Base-by-base conservation (phyloP, 176 grass and related monocot genomes). In the Luzula sylvatica region DNA sequence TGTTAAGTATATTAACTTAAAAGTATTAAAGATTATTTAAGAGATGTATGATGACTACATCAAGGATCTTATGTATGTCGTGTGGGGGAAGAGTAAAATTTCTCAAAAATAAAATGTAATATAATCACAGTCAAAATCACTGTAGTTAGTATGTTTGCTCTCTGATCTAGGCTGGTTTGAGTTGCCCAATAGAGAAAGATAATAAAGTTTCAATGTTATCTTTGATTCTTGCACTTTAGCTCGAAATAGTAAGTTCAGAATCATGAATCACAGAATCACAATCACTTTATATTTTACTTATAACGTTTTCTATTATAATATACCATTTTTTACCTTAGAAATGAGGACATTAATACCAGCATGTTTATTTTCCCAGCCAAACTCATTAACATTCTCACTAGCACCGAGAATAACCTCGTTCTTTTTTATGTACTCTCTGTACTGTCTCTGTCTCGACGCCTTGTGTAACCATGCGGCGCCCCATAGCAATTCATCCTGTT, bases 361-460 rank as follows among this genome's bases (percentile, higher is more conserved):
- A 55, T 96, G 90, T 74, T 96, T 96, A 66, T 96, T 96, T 9
- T 96, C 90, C 90, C 90, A 96, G 0, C 84, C 84, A 30, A 96
- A 96, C 73, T 96, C 90, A 55, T 88, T 88, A 52, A 83, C 78
- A 26, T 68, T 38, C 25, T 82, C 83, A 68, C 70, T 65, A 0
- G 89, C 83, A 14, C 73, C 76, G 3, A 95, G 64, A 58, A 74
- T 73, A 20, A 88, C 83, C 73, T 95, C 89, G 59, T 95, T 95
- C 15, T 61, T 23, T 58, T 80, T 81, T 53, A 95, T 95, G 66
- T 96, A 82, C 11, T 88, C 84, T 19, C 77, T 68, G 63, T 89
- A 96, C 49, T 74, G 70, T 1, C 84, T 51, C 2, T 50, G 58
- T 13, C 68, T 55, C 0, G 90, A 86, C 43, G 90, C 90, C 55